phyloP scores from a whole-genome alignment of 805 yeast species.

The Priceomyces castillae region DNA sequence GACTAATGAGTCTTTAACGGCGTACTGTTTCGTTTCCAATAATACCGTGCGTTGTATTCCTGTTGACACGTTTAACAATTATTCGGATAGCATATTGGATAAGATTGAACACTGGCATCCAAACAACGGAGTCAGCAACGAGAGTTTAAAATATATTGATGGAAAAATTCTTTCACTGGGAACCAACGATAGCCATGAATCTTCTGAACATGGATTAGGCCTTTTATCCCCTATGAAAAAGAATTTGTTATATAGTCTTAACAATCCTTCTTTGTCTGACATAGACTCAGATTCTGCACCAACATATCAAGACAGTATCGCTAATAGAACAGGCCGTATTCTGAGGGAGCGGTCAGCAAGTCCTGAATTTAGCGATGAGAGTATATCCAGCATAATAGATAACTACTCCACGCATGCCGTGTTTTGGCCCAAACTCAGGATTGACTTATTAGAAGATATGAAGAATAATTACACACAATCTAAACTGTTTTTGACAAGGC shows the following conservation, averaged over 20 bases:
- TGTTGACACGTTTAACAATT: constrained; percentile 16
- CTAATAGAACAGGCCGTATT: not conserved
- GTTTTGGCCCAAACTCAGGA: constrained; percentile 44
- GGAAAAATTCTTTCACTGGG: not conserved
- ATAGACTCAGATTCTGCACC: constrained; percentile 22
- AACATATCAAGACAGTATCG: constrained; percentile 1
- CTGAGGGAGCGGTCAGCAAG: constrained; percentile 2
- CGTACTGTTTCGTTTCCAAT: constrained; percentile 28
- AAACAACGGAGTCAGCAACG: constrained; percentile 1
- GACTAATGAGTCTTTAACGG: constrained; percentile 13
- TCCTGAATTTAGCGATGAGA: constrained; percentile 4
- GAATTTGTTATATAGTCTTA: constrained; percentile 33
- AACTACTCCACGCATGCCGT: constrained; percentile 46
- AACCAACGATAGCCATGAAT: not conserved
- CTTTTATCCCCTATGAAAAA: constrained; percentile 16
- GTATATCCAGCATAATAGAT: constrained; percentile 9
- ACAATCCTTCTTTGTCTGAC: constrained; percentile 38
- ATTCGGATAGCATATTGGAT: constrained; percentile 8
- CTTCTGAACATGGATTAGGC: not conserved
- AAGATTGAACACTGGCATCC: not conserved
- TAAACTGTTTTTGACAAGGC: constrained; percentile 34
- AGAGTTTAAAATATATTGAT: not conserved
- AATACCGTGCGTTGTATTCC: constrained; percentile 27
- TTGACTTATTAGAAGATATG: constrained; percentile 37
- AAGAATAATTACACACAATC: constrained; percentile 36